Evolutionary conservation across 2,329 filamentous ascomycete species (phyloP).

Genomic region (Nigrospora osmanthi): DNA sequence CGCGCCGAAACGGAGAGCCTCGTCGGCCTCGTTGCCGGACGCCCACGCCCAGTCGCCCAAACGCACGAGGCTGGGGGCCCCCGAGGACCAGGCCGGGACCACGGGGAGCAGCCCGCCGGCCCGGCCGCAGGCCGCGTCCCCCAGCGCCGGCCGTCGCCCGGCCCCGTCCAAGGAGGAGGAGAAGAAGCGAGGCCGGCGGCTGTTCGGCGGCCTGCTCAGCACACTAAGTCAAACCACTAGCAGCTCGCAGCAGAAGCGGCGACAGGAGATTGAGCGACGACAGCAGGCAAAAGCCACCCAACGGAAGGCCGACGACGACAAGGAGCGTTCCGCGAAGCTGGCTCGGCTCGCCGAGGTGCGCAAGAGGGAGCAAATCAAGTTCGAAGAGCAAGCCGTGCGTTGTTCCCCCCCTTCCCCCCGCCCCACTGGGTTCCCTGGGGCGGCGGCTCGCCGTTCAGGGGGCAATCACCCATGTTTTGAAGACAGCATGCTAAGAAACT

Average conservation of each 20-base stretch:
- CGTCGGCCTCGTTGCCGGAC: constrained; percentile 1
- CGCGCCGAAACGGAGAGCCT: too few relatives aligned
- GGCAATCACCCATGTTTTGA: neutral
- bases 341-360: constrained; percentile 55
- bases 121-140: constrained; percentile 2
- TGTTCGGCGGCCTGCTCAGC: constrained; percentile 77
- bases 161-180: constrained; percentile 59
- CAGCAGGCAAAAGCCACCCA: constrained; percentile 69
- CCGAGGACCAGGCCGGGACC: constrained; percentile 8
- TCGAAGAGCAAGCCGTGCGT: constrained; percentile 71
- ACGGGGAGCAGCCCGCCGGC: constrained; percentile 4
- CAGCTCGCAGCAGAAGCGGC: constrained; percentile 56
- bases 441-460: too few relatives aligned
- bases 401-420: too few relatives aligned
- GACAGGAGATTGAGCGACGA: constrained; percentile 73
- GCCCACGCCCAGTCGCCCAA: constrained; percentile 16
- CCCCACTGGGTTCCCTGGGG: too few relatives aligned
- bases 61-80: constrained; percentile 11
- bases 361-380: constrained; percentile 61
- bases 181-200: constrained; percentile 72
- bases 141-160: constrained; percentile 25
- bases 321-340: constrained; percentile 56
- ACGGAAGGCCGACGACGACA: constrained; percentile 64
- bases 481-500: too few relatives aligned
- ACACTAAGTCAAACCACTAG: constrained; percentile 68